phyloP scores from a whole-genome alignment of 495 filamentous ascomycete genomes.

The Astrothelium macrocarpum region DNA sequence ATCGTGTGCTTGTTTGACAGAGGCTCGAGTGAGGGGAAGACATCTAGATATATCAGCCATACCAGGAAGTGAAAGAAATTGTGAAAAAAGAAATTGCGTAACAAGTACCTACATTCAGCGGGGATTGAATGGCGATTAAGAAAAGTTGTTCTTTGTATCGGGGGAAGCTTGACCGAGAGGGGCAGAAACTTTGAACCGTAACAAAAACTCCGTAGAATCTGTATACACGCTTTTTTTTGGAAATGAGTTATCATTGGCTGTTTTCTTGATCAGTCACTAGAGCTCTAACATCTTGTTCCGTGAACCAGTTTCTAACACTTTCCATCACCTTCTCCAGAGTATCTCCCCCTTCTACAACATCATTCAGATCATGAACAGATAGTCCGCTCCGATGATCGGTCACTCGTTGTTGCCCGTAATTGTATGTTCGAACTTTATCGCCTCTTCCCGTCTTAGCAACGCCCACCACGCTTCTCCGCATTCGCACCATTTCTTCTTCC shows the following conservation, averaged over 20 bases:
- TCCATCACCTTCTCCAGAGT: constrained; percentile 66
- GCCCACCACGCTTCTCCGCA: constrained; percentile 67
- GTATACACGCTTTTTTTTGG: no score
- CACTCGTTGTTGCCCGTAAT: constrained; percentile 84
- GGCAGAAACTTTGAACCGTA: no score
- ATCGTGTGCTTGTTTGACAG: constrained; percentile 57
- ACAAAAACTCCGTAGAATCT: background rate
- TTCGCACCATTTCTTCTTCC: constrained; percentile 65
- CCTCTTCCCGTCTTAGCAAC: constrained; percentile 73
- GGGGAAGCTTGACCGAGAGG: background rate
- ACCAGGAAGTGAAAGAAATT: background rate
- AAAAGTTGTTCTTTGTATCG: background rate
- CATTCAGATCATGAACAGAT: constrained; percentile 70
- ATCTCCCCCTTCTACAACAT: constrained; percentile 52
- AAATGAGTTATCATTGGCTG: background rate
- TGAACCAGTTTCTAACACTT: constrained; percentile 70
- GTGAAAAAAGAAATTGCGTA: background rate
- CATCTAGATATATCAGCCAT: constrained; percentile 36
- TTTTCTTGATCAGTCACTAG: constrained; percentile 44
- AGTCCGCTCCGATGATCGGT: constrained; percentile 87
- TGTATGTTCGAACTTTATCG: constrained; percentile 93
- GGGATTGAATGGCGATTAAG: background rate
- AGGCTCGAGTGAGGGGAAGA: constrained; percentile 56
- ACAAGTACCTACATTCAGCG: background rate
- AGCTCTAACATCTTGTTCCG: constrained; percentile 63